Evolutionary conservation across 176 grass and related monocot genomes (phyloP), one percentile per base, ranked within the genome.

Genomic region (Oryza australiensis): DNA sequence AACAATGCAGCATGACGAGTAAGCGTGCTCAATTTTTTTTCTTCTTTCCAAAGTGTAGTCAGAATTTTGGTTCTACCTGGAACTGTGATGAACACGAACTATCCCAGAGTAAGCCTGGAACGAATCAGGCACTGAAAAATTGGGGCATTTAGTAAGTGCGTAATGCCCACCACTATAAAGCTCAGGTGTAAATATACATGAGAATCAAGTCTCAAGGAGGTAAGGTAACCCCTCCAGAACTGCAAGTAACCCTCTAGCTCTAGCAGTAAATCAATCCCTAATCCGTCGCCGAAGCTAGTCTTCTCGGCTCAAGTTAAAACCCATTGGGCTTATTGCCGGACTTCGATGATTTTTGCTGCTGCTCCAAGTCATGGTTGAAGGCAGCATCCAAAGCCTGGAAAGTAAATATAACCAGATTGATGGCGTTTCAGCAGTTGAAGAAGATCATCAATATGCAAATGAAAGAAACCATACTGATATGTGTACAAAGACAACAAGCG

Each of bases 381-480:
- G 95, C 95, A 60, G 95, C 95, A 66, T 98, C 95, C 90, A 98
- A 87, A 12, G 95, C 92, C 95, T 98, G 77, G 4, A 72, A 72
- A 89, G n/a, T n/a, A 30, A 53, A 66, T 28, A n/a, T 33, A 62
- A 59, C 84, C 74, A 80, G 27, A 30, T 74, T n/a, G 2, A 20
- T 41, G 13, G 64, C 59, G 29, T 60, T 14, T 62, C 15, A 9
- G 78, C 8, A 6, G 14, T 2, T 43, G 16, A 37, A n/a, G n/a
- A n/a, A 11, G 38, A 70, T 67, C 49, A 24, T 71, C 3, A 66
- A 42, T 34, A 37, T 10, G 7, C 30, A 49, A 20, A 49, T 5
- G 20, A 67, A 9, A 42, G 15, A 49, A 9, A 11, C 3, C 5
- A 12, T 77, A 13, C 38, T 40, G 38, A 40, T 40, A 40, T 2